Evolutionary conservation across 148 eudicot genomes (phyloP).

Genomic region (Agrostemma githago): DNA sequence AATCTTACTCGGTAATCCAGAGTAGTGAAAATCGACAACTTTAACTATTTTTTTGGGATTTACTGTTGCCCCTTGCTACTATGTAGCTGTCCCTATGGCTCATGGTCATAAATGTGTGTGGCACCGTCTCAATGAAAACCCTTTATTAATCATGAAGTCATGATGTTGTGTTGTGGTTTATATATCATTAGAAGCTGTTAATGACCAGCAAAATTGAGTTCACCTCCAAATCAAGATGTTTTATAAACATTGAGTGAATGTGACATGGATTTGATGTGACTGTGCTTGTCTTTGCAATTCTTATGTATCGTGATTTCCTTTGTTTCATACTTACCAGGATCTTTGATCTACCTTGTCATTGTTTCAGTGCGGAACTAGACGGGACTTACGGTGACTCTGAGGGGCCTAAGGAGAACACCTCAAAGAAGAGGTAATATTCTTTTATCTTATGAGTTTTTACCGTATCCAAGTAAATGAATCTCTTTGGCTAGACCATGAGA

Average conservation of each 20-base stretch:
- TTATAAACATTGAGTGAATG: neutral
- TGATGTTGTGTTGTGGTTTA: no score
- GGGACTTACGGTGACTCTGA: conserved; percentile 58
- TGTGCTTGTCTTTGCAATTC: neutral
- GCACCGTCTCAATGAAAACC: no score
- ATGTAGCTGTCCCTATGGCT: no score
- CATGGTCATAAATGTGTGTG: no score
- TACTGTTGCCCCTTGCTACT: no score
- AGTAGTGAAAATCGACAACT: no score
- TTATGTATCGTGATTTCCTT: neutral
- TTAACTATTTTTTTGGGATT: no score
- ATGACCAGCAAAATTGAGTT: neutral
- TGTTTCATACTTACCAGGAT: neutral
- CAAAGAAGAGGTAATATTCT: conserved; percentile 61
- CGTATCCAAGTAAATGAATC: neutral
- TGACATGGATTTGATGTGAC: neutral
- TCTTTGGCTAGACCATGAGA: conserved; percentile 6
- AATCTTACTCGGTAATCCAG: no score
- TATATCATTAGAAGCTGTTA: neutral
- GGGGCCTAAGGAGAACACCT: conserved; percentile 47
- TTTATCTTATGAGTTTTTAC: neutral
- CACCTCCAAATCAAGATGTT: neutral
- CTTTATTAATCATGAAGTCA: no score
- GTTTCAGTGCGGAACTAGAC: conserved; percentile 53
- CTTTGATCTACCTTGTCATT: conserved; percentile 13